A percentile compares a stretch with the other conserved stretches of the same genome.
Conservation (phyloP, 345 rosid species). For the Populus ilicifolia region DNA sequence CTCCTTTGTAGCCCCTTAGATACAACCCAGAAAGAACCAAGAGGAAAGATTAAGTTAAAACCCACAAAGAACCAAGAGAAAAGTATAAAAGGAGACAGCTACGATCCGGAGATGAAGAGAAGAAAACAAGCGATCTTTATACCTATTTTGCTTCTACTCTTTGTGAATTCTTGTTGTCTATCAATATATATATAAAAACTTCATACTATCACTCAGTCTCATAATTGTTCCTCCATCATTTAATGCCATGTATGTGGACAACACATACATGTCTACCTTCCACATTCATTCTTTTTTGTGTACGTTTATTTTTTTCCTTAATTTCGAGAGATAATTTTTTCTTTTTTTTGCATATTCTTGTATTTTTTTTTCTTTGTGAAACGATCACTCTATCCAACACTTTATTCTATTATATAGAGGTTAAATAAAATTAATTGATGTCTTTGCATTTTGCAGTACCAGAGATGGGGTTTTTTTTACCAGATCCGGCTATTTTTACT, state of each 20-base stretch:
- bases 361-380: neutral
- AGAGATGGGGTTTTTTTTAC: too few relatives aligned
- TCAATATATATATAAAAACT: neutral
- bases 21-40: constrained; percentile 12
- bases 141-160: constrained; percentile 24
- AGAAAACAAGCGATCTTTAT: constrained; percentile 37
- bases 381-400: neutral
- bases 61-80: constrained; percentile 36
- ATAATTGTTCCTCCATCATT: constrained; percentile 20
- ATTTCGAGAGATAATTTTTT: neutral
- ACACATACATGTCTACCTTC: constrained; percentile 31
- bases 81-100: constrained; percentile 43
- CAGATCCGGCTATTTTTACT: too few relatives aligned
- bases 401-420: neutral
- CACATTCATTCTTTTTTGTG: constrained; percentile 14
- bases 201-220: neutral
- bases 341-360: neutral
- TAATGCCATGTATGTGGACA: constrained; percentile 14
- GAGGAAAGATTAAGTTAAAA: constrained; percentile 20
- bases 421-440: neutral
- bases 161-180: constrained; percentile 13
- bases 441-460: neutral
- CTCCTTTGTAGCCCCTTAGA: neutral
- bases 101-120: constrained; percentile 45
- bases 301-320: neutral